Conservation (phyloP, 768 basidiomycete species). For the Suillus placidus region DNA sequence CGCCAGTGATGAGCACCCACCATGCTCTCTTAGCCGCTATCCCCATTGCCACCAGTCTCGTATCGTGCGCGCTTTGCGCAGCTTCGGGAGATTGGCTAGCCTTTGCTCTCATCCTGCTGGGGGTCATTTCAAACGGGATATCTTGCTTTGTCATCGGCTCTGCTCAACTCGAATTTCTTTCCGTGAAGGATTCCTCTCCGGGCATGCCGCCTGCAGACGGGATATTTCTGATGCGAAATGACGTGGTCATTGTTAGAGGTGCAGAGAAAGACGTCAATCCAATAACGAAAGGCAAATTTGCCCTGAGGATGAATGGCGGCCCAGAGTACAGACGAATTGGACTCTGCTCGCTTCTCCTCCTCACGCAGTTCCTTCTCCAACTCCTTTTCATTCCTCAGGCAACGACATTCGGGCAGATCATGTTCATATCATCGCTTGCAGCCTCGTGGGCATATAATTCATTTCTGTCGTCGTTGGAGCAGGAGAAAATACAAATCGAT, state of each 20-base stretch:
- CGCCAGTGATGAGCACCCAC: constrained; percentile 9
- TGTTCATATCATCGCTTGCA: constrained; percentile 35
- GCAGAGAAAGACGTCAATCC: constrained; percentile 34
- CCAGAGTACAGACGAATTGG: constrained; percentile 28
- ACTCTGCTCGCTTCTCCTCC: constrained; percentile 34
- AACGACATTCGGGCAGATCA: constrained; percentile 37
- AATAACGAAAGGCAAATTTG: constrained; percentile 36
- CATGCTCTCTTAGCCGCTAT: constrained; percentile 24
- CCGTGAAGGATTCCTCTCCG: constrained; percentile 22
- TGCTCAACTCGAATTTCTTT: constrained; percentile 25
- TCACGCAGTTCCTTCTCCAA: constrained; percentile 37
- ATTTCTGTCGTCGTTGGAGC: constrained; percentile 41
- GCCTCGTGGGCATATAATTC: constrained; percentile 41
- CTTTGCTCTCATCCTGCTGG: constrained; percentile 36
- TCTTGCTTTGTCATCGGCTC: constrained; percentile 36
- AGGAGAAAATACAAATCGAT: constrained; percentile 29
- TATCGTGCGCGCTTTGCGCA: constrained; percentile 28
- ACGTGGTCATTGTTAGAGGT: constrained; percentile 36
- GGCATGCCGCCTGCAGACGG: constrained; percentile 36
- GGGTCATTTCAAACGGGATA: constrained; percentile 35
- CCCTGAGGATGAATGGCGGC: constrained; percentile 21
- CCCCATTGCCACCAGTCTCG: constrained; percentile 28
- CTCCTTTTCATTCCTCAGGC: constrained; percentile 39
- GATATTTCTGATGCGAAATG: constrained; percentile 26
- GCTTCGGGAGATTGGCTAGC: constrained; percentile 32